These are phyloP conservation scores for Mycocentrospora acerina DNA, from an alignment of 2,329 filamentous ascomycete genomes.

Conservation along the genomic window DNA sequence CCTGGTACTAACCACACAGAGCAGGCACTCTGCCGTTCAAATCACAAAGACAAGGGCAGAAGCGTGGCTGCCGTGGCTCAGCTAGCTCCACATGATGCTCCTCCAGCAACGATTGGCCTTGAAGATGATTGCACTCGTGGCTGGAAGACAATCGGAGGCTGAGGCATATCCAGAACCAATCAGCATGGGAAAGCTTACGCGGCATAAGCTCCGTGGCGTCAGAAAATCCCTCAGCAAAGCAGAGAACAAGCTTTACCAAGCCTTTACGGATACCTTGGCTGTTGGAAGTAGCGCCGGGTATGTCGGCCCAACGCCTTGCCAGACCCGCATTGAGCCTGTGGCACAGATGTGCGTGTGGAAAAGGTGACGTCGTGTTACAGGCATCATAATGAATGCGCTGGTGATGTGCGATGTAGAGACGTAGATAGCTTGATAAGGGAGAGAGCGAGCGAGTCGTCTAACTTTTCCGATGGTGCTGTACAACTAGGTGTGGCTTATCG, in stretches of 20 bases:
- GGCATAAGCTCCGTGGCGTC: conserved; percentile 28
- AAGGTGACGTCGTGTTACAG: too few species aligned
- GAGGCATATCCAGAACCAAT: too few species aligned
- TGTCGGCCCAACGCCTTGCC: not conserved
- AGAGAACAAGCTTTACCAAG: conserved; percentile 33
- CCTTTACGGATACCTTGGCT: conserved; percentile 22
- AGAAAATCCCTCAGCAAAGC: conserved; percentile 26
- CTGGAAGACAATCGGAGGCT: too few species aligned
- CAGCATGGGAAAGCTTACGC: conserved; percentile 12
- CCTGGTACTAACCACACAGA: conserved; percentile 2
- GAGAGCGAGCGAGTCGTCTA: too few species aligned
- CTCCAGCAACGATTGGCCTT: conserved; percentile 5
- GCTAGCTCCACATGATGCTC: conserved; percentile 2
- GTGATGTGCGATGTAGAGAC: too few species aligned
- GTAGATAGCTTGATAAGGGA: too few species aligned
- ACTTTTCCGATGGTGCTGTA: too few species aligned
- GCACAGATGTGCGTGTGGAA: conserved; percentile 10
- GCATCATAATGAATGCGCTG: too few species aligned
- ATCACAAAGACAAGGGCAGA: conserved; percentile 5
- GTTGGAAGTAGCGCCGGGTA: conserved; percentile 11
- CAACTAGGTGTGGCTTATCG: too few species aligned
- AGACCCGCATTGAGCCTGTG: conserved; percentile 7
- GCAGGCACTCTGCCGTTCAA: conserved; percentile 1
- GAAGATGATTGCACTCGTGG: conserved; percentile 12
- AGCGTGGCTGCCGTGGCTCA: conserved; percentile 12